Evolutionary conservation across 2,329 filamentous ascomycete genomes (phyloP), one percentile per base, ranked within the genome.

Genomic region (Cucurbitaria berberidis): DNA sequence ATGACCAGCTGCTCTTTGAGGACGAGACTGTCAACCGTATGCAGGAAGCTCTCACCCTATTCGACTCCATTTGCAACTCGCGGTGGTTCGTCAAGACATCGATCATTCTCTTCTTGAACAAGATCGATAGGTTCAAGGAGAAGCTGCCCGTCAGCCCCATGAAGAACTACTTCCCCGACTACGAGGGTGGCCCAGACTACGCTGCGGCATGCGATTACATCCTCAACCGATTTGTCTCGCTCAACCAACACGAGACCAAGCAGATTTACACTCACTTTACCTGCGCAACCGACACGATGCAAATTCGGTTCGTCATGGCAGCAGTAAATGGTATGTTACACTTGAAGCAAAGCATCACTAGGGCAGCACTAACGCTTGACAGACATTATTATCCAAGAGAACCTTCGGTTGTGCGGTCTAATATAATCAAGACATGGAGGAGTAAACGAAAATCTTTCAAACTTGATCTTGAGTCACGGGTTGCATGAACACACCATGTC

Each of bases 331-430:
- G 93, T 96, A 84, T 72, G 88, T 51, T 41, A n/a, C 10, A 0
- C 19, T 24, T 35, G 11, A 6, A 11, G 16, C 26, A 32, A 18
- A 48, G 8, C 18, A 7, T 35, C 57, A 45, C 11, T 19, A 7
- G 45, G 38, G 43, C 40, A 3, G 18, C 34, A 26, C 80, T 87
- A 79, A 89, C 49, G 5, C 41, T 1, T 21, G 45, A 2, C 64
- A 96, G 95, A 99, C 81, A 99, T 99, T 77, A 99, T 99, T 81
- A 99, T 99, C 77, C 95, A 99, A 82, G 95, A 98, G 81, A 99
- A 99, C 81, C 87, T 99, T 63, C 89, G 95, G 77, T 85, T 96
- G 77, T 97, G 93, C 79, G 93, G 93, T 84, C 83, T 98, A 77
- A 97, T 98, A 85, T 97, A 89, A 88, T 51, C 48, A 55, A 54